Evolutionary conservation across 768 basidiomycete genomes (phyloP), one percentile per base, ranked within the genome.

Genomic region (Filobasidium wieringae): DNA sequence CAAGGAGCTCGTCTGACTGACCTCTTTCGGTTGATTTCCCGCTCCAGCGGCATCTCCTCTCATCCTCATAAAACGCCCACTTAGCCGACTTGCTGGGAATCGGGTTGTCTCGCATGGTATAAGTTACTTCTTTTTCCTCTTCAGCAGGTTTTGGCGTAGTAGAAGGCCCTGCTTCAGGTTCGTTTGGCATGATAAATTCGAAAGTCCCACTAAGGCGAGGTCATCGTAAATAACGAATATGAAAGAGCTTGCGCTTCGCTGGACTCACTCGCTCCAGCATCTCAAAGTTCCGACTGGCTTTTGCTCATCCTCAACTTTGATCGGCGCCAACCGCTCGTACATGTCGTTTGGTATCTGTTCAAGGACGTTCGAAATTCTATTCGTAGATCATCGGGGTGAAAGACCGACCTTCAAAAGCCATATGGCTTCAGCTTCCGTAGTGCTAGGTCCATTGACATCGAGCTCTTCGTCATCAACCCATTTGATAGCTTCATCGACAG

Each of bases 401-500:
- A n/a, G n/a, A n/a, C 37, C 37, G 22, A 47, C 43, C n/a, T 47
- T 47, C 15, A 47, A 22, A 6, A 47, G 22, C 43, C 43, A 47
- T 24, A 27, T 27, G 2, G 14, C 24, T 24, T 47, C 43, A 27
- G 43, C 43, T 24, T 47, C 43, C 11, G 5, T 4, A 22, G 43
- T 5, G 4, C 19, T n/a, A n/a, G n/a, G n/a, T n/a, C n/a, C n/a
- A n/a, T n/a, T 19, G 19, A 27, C 14, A 47, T 19, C n/a, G n/a
- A 47, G 22, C 43, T 47, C 43, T 22, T 47, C 43, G 24, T 47
- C 43, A 19, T 47, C 43, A 7, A 47, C 43, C 24, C 33, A n/a
- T 39, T 37, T 31, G 47, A 57, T 30, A 49, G 56, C 26, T 12
- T 51, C 56, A 51, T 57, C 36, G 47, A 43, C 27, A 49, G 39